Evolutionary conservation across 345 rosid genomes (phyloP).

Genomic region (Isatis tinctoria): DNA sequence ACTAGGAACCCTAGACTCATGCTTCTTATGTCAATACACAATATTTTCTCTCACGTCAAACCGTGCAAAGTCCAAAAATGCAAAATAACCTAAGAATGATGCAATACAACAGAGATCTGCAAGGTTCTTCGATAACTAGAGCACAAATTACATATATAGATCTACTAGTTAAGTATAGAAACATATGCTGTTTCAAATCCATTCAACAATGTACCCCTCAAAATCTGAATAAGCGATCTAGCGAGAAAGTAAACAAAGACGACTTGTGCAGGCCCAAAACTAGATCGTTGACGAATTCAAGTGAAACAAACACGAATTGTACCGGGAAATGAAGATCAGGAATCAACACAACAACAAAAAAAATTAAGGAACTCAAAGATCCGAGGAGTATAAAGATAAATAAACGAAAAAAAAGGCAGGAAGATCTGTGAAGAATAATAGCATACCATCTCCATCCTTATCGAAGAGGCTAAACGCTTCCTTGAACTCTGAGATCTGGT

Average conservation of each 20-base stretch:
- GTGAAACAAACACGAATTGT: neutral
- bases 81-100: too few species aligned
- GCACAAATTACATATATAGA: too few species aligned
- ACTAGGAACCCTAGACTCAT: neutral
- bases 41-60: neutral
- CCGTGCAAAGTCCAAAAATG: too few species aligned
- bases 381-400: neutral
- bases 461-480: constrained; percentile 42
- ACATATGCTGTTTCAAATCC: too few species aligned
- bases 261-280: neutral
- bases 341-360: neutral
- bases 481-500: constrained; percentile 48
- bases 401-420: neutral
- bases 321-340: neutral
- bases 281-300: constrained; percentile 15
- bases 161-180: too few species aligned
- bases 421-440: constrained; percentile 10
- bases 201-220: too few species aligned
- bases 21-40: neutral
- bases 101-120: too few species aligned
- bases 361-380: neutral
- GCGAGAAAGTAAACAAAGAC: constrained; percentile 3
- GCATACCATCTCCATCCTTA: constrained; percentile 55
- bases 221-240: neutral
- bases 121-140: too few species aligned